A percentile compares a stretch with the other conserved stretches of the same genome.
Evolutionary conservation across 345 rosid genomes (phyloP).

Genomic region (Eucalyptus grandis): DNA sequence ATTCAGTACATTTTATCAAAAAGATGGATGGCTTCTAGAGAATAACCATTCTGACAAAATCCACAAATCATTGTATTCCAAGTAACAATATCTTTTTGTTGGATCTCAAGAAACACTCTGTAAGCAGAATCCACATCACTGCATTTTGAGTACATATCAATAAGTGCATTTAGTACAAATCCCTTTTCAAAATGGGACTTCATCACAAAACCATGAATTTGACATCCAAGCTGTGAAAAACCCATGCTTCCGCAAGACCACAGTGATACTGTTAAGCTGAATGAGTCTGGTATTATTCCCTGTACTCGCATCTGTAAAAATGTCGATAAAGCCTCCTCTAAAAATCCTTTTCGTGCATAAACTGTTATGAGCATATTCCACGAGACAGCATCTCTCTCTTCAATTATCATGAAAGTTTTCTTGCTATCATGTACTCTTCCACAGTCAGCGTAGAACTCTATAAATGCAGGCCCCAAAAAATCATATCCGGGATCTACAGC

Average conservation of each 20-base stretch:
- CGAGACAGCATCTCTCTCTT: constrained; percentile 35
- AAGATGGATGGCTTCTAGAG: constrained; percentile 41
- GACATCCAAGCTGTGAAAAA: constrained; percentile 38
- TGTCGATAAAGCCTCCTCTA: constrained; percentile 25
- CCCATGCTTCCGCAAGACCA: constrained; percentile 53
- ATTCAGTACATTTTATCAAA: constrained; percentile 45
- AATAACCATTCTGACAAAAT: constrained; percentile 42
- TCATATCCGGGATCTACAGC: constrained; percentile 21
- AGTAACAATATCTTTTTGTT: constrained; percentile 39
- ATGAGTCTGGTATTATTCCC: constrained; percentile 50
- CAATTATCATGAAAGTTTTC: constrained; percentile 24
- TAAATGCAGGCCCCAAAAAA: constrained; percentile 44
- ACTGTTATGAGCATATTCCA: constrained; percentile 69
- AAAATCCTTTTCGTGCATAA: constrained; percentile 38
- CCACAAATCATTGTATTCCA: constrained; percentile 93
- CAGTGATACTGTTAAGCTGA: constrained; percentile 54
- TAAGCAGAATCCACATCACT: constrained; percentile 44
- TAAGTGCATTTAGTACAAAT: constrained; percentile 49
- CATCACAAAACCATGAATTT: constrained; percentile 60
- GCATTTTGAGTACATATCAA: constrained; percentile 82
- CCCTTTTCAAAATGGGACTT: constrained; percentile 40
- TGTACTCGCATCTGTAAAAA: constrained; percentile 39
- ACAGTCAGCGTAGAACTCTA: constrained; percentile 58
- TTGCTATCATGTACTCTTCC: constrained; percentile 28
- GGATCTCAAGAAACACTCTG: constrained; percentile 30